Evolutionary conservation across 179 eudicot genomes (phyloP), one percentile per base, ranked within the genome.

Genomic region (Nepenthes alata): DNA sequence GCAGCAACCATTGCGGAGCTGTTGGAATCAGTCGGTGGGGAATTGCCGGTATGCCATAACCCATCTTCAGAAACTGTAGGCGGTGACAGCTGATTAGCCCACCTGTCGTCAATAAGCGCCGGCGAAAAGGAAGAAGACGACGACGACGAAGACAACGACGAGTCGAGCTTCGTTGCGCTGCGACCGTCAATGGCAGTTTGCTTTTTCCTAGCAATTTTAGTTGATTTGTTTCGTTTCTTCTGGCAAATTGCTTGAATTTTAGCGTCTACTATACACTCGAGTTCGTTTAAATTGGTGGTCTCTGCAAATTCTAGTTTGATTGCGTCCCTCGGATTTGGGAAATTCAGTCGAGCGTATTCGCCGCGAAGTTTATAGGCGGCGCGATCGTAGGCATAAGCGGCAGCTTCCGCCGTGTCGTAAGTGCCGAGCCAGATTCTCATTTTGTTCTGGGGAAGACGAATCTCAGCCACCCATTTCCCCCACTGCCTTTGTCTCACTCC

Each of bases 401-500:
- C 96, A 15, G 85, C 84, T 60, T 86, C 88, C n/a, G 96, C 81
- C 9, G 94, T 70, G 15, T 84, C 94, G 51, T 84, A 89, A 44
- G 94, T 89, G 15, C 96, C 96, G 39, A 89, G 63, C 96, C 94
- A 89, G 6, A 89, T 84, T 61, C 94, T 77, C 82, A 82, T 76
- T 59, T 94, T 77, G 64, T 86, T 86, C 72, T 82, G 90, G 3
- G 96, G 89, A 13, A 86, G 85, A 54, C 94, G 77, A 13, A 89
- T 89, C 66, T 89, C 96, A 39, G 96, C 94, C 11, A 89, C 94
- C 94, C 96, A 86, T 66, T 89, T 89, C 4, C 96, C 96, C 96
- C 96, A 89, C 6, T 86, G 90, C 78, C 96, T 80, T 72, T 89
- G 96, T 15, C 94, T 77, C 41, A 89, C 96, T 62, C 96, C 96